A percentile compares a stretch with the other conserved stretches of the same genome.
These are phyloP conservation scores for Grosmannia penicillata DNA, from an alignment of 2,329 filamentous ascomycete species.

Conservation along the genomic window DNA sequence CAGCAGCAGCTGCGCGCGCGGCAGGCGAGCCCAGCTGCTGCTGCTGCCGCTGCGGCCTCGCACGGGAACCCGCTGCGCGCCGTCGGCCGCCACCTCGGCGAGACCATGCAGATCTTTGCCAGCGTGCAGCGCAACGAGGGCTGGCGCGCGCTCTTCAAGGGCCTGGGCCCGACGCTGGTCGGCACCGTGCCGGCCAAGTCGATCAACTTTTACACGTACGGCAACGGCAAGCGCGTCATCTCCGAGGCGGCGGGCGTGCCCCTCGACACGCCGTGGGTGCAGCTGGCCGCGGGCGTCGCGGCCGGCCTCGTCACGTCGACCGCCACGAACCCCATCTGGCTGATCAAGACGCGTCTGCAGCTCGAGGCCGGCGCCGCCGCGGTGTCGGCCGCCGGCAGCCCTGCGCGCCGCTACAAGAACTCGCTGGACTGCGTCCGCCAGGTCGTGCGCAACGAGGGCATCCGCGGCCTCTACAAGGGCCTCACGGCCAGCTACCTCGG, in stretches of 20 bases:
- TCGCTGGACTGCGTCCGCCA: conserved; percentile 78
- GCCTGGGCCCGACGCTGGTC: conserved; percentile 76
- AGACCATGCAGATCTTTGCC: conserved; percentile 74
- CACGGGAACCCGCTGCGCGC: conserved; percentile 48
- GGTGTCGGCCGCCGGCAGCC: conserved; percentile 25
- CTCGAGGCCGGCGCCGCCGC: conserved; percentile 46
- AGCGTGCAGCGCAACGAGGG: conserved; percentile 72
- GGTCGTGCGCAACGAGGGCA: conserved; percentile 65
- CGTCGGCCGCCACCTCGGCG: conserved; percentile 59
- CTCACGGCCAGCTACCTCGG: conserved; percentile 86
- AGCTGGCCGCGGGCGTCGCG: conserved; percentile 59
- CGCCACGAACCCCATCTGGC: conserved; percentile 90
- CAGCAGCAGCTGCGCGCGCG: conserved; percentile 63
- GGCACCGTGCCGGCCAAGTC: conserved; percentile 80
- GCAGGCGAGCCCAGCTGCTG: conserved; percentile 23
- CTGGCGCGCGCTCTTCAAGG: conserved; percentile 80
- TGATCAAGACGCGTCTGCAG: conserved; percentile 86
- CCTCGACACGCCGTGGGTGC: conserved; percentile 54
- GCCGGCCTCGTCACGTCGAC: conserved; percentile 81
- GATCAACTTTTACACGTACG: conserved; percentile 91
- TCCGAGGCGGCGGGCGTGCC: conserved; percentile 59
- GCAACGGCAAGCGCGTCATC: conserved; percentile 76
- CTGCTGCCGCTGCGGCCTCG: neutral
- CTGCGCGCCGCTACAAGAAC: conserved; percentile 77
- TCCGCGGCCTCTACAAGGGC: conserved; percentile 74